Conservation (phyloP, 2,329 filamentous ascomycete species). For the Claviceps purpurea region DNA sequence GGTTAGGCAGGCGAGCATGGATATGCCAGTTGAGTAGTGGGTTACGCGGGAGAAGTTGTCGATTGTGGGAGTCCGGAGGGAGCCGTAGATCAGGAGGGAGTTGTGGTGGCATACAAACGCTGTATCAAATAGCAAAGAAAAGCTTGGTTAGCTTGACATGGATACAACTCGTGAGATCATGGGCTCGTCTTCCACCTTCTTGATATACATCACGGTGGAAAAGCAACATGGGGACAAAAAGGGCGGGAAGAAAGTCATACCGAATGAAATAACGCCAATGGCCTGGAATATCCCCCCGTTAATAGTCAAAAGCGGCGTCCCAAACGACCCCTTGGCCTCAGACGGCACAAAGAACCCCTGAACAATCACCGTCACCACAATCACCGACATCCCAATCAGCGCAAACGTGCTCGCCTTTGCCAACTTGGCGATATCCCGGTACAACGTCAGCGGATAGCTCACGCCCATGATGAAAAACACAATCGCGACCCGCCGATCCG, state of each 20-base stretch:
- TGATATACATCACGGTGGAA: background rate
- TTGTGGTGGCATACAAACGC: slow-evolving; percentile 78
- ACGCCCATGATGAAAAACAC: slow-evolving; percentile 74
- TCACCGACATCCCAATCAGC: slow-evolving; percentile 82
- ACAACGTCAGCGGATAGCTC: slow-evolving; percentile 83
- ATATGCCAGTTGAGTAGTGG: slow-evolving; percentile 82
- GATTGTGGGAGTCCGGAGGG: slow-evolving; percentile 82
- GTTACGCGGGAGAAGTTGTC: slow-evolving; percentile 90
- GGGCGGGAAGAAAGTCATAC: slow-evolving; percentile 30
- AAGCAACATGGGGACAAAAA: background rate
- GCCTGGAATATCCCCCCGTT: slow-evolving; percentile 88
- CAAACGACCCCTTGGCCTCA: slow-evolving; percentile 59
- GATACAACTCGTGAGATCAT: background rate
- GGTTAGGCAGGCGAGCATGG: slow-evolving; percentile 77
- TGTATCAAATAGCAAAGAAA: slow-evolving; percentile 7
- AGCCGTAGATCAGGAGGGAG: slow-evolving; percentile 93
- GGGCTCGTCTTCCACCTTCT: background rate
- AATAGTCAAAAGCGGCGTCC: slow-evolving; percentile 57
- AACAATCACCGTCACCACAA: slow-evolving; percentile 74
- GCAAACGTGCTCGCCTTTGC: slow-evolving; percentile 93
- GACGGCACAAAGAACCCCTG: slow-evolving; percentile 65
- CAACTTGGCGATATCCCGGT: slow-evolving; percentile 95
- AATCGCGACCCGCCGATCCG: slow-evolving; percentile 72
- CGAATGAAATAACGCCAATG: slow-evolving; percentile 95
- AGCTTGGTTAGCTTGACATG: background rate